phyloP scores from a whole-genome alignment of 768 basidiomycete genomes.

The Imleria badia region DNA sequence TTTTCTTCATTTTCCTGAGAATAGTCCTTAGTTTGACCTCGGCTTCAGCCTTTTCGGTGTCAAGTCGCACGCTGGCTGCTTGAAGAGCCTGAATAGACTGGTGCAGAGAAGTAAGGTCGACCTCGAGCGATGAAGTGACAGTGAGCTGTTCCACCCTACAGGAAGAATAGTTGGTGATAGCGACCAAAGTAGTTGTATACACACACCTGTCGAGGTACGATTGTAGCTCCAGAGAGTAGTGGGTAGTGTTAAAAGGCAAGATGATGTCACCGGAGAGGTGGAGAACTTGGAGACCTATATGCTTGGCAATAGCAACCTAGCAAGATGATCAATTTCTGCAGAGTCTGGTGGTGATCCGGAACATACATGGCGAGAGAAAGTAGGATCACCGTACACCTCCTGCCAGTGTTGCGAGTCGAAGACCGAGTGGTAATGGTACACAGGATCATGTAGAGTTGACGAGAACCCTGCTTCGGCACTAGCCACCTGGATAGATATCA shows the following conservation, averaged over 20 bases:
- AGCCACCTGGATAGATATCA: slow-evolving; percentile 28
- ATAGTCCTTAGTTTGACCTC: slow-evolving; percentile 49
- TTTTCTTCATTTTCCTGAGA: slow-evolving; percentile 39
- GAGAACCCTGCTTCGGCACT: slow-evolving; percentile 35
- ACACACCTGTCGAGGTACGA: slow-evolving; percentile 59
- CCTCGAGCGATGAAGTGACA: slow-evolving; percentile 41
- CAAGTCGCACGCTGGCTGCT: slow-evolving; percentile 51
- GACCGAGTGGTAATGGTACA: slow-evolving; percentile 75
- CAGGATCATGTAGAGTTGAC: slow-evolving; percentile 48
- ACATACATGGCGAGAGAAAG: slow-evolving; percentile 70
- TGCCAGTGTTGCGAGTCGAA: slow-evolving; percentile 76
- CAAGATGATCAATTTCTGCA: not conserved
- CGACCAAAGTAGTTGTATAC: slow-evolving; percentile 26
- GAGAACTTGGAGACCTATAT: slow-evolving; percentile 63
- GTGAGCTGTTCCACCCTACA: slow-evolving; percentile 32
- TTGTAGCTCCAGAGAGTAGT: slow-evolving; percentile 67
- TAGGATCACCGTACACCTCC: slow-evolving; percentile 72
- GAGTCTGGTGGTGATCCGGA: not conserved
- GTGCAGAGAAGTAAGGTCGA: slow-evolving; percentile 45
- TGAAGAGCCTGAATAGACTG: slow-evolving; percentile 50
- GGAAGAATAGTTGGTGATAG: not conserved
- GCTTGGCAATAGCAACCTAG: slow-evolving; percentile 66
- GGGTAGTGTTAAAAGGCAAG: slow-evolving; percentile 74
- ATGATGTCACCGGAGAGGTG: slow-evolving; percentile 62
- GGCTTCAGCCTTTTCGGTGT: slow-evolving; percentile 56